Base-by-base conservation (phyloP, 208 protist species). In the Crithidia fasciculata region DNA sequence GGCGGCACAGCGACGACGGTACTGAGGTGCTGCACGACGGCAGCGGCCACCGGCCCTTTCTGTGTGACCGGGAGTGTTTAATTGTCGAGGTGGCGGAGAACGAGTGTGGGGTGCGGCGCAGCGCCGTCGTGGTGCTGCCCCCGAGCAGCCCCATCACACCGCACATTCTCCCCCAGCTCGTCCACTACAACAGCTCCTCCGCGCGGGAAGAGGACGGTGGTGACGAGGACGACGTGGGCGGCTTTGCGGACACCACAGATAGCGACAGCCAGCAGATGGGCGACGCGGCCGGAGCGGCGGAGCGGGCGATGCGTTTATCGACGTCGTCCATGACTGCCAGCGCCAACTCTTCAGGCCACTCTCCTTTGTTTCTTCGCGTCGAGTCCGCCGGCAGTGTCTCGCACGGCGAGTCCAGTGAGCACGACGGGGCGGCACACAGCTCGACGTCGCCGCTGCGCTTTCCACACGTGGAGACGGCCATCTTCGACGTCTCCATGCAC, bases 401-500 rank as follows among this genome's bases (percentile, higher is more conserved):
- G 2, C 40, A 15, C 52, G 28, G 36, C 37, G 39, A 69, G 8
- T 18, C 3, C 8, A 45, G 37, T 49, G 62, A 57, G 39, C 19
- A 57, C 28, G 45, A 49, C 7, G 45, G 45, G 45, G 45, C 45
- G 45, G 45, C 28, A 28, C 0, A 50, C 49, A 45, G 53, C 64
- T 13, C 28, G 5, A 5, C 8, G 10, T 4, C 2, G n/a, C 52
- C 45, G 4, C n/a, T 39, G 5, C 47, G 50, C 6, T 41, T 74
- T 2, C 44, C 74, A 9, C 68, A 73, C 36, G 54, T 74, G 3
- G 61, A 40, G 36, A 74, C 74, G 37, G 61, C 74, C 18, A 73
- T 79, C 45, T 70, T 79, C 45, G 66, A 79, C 62, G 9, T 37
- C 7, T 55, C 16, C 15, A 18, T n/a, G 18, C 58, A 69, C 53